phyloP scores from a whole-genome alignment of 768 basidiomycete species.

The Lentinula sp. region DNA sequence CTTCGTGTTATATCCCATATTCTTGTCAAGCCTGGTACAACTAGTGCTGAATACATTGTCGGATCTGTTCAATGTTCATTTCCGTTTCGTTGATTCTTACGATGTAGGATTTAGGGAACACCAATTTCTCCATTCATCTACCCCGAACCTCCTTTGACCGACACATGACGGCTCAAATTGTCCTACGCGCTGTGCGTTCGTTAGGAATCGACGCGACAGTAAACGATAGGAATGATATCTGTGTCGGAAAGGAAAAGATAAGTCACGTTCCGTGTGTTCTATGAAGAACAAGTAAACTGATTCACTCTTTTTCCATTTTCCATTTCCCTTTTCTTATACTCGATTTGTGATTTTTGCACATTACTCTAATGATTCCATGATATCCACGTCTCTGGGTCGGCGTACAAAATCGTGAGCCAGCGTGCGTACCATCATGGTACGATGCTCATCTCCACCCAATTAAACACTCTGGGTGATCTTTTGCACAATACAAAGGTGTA shows the following conservation, averaged over 20 bases:
- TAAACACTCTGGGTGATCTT: constrained; percentile 67
- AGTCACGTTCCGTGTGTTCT: constrained; percentile 28
- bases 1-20: too few species aligned
- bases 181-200: constrained; percentile 68
- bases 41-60: not conserved
- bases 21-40: too few species aligned
- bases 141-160: constrained; percentile 79
- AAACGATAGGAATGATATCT: constrained; percentile 91
- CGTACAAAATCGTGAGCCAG: constrained; percentile 89
- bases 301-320: constrained; percentile 8
- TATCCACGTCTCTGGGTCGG: constrained; percentile 88
- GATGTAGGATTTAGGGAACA: constrained; percentile 88
- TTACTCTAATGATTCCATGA: not conserved
- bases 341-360: not conserved
- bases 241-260: constrained; percentile 84
- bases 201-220: constrained; percentile 73
- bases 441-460: constrained; percentile 86
- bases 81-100: too few species aligned
- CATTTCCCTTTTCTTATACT: not conserved
- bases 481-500: constrained; percentile 60
- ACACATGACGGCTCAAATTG: constrained; percentile 67
- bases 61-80: not conserved
- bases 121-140: constrained; percentile 93
- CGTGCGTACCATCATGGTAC: constrained; percentile 98
- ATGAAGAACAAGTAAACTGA: not conserved